Evolutionary conservation across 2,329 filamentous ascomycete species (phyloP).

Genomic region (Ambrosiella beaveri): DNA sequence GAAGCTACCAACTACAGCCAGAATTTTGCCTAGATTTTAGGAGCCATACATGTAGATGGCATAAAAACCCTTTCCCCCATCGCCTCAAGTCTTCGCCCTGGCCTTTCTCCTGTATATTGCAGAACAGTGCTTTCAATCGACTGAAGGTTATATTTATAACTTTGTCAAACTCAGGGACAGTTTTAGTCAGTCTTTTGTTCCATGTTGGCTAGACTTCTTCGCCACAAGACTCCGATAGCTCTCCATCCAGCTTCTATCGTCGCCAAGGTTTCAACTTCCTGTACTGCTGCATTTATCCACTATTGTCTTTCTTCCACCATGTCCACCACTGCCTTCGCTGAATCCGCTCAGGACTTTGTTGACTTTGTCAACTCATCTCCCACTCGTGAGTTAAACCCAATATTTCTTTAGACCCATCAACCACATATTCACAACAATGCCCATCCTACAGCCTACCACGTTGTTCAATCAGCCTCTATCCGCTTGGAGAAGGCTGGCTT

Average conservation of each 20-base stretch:
- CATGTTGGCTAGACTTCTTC: constrained; percentile 10
- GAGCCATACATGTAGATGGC: too few species aligned
- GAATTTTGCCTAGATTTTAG: too few species aligned
- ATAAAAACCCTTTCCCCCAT: too few species aligned
- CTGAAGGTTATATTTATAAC: too few species aligned
- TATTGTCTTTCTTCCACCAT: constrained; percentile 23
- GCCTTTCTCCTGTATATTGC: too few species aligned
- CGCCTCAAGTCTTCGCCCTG: too few species aligned
- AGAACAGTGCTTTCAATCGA: too few species aligned
- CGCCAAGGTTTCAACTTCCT: background rate
- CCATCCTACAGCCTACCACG: constrained; percentile 62
- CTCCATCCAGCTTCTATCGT: background rate
- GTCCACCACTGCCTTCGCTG: constrained; percentile 23
- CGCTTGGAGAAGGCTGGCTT: constrained; percentile 74
- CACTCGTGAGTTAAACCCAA: constrained; percentile 39
- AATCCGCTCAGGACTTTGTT: constrained; percentile 63
- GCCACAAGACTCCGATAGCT: constrained; percentile 4
- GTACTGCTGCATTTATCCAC: constrained; percentile 16
- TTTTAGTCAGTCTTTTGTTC: too few species aligned
- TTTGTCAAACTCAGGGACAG: too few species aligned
- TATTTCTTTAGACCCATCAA: constrained; percentile 2
- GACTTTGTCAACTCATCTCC: constrained; percentile 90
- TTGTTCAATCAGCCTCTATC: constrained; percentile 60
- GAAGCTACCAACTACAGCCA: too few species aligned
- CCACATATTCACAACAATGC: background rate